Conservation (phyloP, 257 asterid species). For the Leptodermis oblonga region DNA sequence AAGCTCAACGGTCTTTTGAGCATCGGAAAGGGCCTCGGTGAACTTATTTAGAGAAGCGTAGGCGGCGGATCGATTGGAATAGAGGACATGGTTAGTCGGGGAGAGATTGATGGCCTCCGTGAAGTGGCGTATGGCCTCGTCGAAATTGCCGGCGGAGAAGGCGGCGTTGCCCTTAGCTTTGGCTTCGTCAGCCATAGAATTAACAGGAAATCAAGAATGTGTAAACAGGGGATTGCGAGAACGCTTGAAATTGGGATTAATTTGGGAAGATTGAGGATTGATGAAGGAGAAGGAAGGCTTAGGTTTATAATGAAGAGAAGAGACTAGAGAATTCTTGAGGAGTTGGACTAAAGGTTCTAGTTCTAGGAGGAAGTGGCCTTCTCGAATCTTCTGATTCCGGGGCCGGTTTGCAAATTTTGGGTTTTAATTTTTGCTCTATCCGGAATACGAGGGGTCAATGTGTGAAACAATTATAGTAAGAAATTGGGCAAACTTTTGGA, state of each 20-base stretch:
- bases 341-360: no score
- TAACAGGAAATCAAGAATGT: neutral
- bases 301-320: slow-evolving; percentile 1
- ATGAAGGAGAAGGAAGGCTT: neutral
- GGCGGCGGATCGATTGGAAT: slow-evolving; percentile 94
- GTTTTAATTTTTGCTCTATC: neutral
- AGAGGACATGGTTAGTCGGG: slow-evolving; percentile 78
- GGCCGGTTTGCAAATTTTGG: neutral
- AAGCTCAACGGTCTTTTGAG: slow-evolving; percentile 76
- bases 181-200: slow-evolving; percentile 83
- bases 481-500: no score
- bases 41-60: slow-evolving; percentile 61
- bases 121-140: slow-evolving; percentile 64
- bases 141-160: slow-evolving; percentile 69
- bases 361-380: neutral
- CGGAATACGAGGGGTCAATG: neutral
- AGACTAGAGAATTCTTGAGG: slow-evolving; percentile 8
- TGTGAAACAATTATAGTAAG: neutral
- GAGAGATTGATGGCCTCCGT: slow-evolving; percentile 65
- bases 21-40: slow-evolving; percentile 77
- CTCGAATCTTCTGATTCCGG: slow-evolving; percentile 1
- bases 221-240: neutral
- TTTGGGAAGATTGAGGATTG: neutral
- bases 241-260: neutral
- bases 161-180: slow-evolving; percentile 93